phyloP scores from a whole-genome alignment of 495 filamentous ascomycete species.

The Trichoderma reesei region DNA sequence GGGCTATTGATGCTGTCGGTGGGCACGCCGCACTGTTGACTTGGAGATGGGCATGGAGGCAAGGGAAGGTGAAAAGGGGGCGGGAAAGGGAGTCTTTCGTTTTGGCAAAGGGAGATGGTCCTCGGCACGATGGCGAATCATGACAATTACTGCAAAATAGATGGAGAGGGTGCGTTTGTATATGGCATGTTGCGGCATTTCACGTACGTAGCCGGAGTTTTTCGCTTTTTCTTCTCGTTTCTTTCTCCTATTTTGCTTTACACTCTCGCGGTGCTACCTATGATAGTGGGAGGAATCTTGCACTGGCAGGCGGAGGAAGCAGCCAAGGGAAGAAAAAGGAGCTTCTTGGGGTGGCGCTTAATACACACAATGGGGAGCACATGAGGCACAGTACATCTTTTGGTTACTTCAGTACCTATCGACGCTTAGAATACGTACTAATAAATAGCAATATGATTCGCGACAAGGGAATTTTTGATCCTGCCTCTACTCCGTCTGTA shows the following conservation, averaged over 20 bases:
- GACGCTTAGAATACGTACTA: conserved; percentile 6
- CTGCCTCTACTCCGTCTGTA: not conserved
- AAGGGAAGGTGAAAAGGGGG: not conserved
- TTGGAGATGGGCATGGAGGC: not conserved
- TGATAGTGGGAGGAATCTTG: not conserved
- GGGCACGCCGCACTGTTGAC: not conserved
- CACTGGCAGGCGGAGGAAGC: not conserved
- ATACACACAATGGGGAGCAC: not conserved
- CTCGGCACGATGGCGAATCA: not conserved
- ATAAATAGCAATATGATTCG: conserved; percentile 8
- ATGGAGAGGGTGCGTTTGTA: conserved; percentile 3
- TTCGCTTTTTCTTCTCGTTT: not conserved
- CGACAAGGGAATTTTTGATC: not conserved
- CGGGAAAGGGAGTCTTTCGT: not conserved
- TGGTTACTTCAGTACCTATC: conserved; percentile 9
- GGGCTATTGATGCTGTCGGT: not conserved
- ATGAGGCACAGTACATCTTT: conserved; percentile 8
- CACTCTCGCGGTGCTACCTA: not conserved
- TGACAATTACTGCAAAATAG: not conserved
- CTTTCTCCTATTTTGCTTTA: not conserved
- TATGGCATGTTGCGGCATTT: conserved; percentile 9
- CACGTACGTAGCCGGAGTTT: conserved; percentile 8
- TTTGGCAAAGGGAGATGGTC: not conserved
- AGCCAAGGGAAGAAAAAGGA: not conserved
- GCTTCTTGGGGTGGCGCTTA: not conserved